A percentile compares a stretch with the other conserved stretches of the same genome.
Evolutionary conservation across 495 filamentous ascomycete genomes (phyloP).

Genomic region (Xylaria telfairii): DNA sequence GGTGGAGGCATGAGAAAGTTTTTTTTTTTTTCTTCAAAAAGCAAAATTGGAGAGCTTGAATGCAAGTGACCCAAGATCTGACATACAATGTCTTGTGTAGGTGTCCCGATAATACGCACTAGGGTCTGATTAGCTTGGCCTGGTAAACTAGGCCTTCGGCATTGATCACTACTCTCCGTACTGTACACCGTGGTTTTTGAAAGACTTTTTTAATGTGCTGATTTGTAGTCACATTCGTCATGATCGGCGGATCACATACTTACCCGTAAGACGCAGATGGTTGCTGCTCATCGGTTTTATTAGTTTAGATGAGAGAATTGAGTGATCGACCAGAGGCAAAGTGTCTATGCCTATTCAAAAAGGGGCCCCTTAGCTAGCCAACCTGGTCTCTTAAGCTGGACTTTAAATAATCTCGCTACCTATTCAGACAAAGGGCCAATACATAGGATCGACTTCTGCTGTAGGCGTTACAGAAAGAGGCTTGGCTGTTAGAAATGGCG

Average conservation of each 20-base stretch:
- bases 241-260: not conserved
- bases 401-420: no score
- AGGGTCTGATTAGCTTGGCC: not conserved
- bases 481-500: not conserved
- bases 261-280: not conserved
- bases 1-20: not conserved
- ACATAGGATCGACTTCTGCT: slow-evolving; percentile 19
- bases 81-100: slow-evolving; percentile 22
- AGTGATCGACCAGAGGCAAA: not conserved
- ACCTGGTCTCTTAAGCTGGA: not conserved
- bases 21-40: no score
- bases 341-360: not conserved
- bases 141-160: not conserved
- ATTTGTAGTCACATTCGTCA: not conserved
- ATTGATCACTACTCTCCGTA: not conserved
- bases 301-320: not conserved
- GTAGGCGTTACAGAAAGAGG: not conserved
- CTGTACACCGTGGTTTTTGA: not conserved
- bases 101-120: not conserved
- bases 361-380: not conserved
- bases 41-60: not conserved
- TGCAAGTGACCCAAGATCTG: slow-evolving; percentile 4
- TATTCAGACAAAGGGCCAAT: slow-evolving; percentile 14
- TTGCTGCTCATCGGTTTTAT: not conserved
- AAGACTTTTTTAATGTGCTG: not conserved